phyloP scores from a whole-genome alignment of 345 rosid genomes.

The Arabis alpina region DNA sequence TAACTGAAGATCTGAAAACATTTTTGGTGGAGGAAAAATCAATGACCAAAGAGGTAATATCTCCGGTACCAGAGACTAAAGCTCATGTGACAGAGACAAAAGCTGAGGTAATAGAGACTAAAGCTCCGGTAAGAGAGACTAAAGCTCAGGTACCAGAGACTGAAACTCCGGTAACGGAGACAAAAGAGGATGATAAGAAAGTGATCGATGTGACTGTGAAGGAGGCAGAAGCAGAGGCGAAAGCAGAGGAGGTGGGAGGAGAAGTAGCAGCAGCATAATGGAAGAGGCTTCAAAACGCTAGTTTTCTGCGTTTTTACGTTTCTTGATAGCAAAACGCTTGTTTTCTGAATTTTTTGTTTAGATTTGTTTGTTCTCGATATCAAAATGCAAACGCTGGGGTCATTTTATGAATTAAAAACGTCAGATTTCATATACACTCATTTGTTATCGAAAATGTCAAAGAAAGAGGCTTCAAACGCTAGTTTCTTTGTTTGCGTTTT shows the following conservation, averaged over 20 bases:
- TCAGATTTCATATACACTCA: not conserved
- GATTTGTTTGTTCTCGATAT: not conserved
- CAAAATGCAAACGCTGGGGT: not conserved
- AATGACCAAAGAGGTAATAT: not conserved
- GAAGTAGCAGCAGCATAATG: not conserved
- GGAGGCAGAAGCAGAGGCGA: slow-evolving; percentile 27
- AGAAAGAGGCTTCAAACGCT: not conserved
- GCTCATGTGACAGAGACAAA: too few relatives aligned
- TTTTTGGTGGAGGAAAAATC: not conserved
- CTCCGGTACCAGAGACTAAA: not conserved
- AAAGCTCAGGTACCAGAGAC: too few relatives aligned
- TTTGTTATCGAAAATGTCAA: not conserved
- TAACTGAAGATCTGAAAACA: slow-evolving; percentile 20
- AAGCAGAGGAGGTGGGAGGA: slow-evolving; percentile 10
- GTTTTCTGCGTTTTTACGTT: not conserved
- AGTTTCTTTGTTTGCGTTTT: not conserved
- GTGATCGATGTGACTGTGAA: slow-evolving; percentile 12
- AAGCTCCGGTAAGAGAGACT: too few relatives aligned
- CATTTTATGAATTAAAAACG: not conserved
- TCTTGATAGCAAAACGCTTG: slow-evolving; percentile 2
- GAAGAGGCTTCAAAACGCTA: slow-evolving; percentile 10
- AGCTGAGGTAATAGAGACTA: too few relatives aligned
- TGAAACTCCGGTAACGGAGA: not conserved
- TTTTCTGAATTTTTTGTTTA: not conserved
- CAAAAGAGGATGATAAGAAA: slow-evolving; percentile 2